phyloP scores from a whole-genome alignment of 495 filamentous ascomycete species.

The Staphylotrichum tortipilum region DNA sequence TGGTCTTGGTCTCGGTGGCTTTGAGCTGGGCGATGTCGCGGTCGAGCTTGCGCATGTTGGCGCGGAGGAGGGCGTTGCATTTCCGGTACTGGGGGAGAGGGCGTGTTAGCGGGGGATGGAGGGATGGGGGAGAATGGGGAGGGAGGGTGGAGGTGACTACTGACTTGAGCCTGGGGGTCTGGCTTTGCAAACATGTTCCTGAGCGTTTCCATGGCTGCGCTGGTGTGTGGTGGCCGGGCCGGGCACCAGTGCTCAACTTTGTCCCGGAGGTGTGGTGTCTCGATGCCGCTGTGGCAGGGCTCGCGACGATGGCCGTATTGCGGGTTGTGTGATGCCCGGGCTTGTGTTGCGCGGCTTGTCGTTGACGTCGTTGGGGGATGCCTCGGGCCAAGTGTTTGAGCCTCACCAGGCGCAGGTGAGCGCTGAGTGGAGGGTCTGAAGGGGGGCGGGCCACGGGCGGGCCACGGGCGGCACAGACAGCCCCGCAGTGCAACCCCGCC shows the following conservation, averaged over 20 bases:
- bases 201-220: conserved; percentile 68
- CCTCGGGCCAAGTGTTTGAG: conserved; percentile 10
- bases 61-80: conserved; percentile 85
- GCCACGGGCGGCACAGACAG: no score
- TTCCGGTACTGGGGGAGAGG: conserved; percentile 66
- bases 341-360: not conserved
- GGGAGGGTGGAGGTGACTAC: no score
- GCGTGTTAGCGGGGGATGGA: not conserved
- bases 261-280: not conserved
- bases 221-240: conserved; percentile 1
- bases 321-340: not conserved
- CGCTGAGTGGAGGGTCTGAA: no score
- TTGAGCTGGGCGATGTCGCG: conserved; percentile 78
- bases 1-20: conserved; percentile 71
- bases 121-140: not conserved
- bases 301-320: not conserved
- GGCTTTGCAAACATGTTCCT: conserved; percentile 85
- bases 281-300: not conserved
- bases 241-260: no score
- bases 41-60: conserved; percentile 89
- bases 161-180: conserved; percentile 82
- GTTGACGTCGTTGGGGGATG: conserved; percentile 6
- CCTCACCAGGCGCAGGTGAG: conserved; percentile 1
- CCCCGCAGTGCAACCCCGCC: not conserved
- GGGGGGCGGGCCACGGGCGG: no score